Evolutionary conservation across 495 filamentous ascomycete genomes (phyloP).

Genomic region (Talaromyces ruber): DNA sequence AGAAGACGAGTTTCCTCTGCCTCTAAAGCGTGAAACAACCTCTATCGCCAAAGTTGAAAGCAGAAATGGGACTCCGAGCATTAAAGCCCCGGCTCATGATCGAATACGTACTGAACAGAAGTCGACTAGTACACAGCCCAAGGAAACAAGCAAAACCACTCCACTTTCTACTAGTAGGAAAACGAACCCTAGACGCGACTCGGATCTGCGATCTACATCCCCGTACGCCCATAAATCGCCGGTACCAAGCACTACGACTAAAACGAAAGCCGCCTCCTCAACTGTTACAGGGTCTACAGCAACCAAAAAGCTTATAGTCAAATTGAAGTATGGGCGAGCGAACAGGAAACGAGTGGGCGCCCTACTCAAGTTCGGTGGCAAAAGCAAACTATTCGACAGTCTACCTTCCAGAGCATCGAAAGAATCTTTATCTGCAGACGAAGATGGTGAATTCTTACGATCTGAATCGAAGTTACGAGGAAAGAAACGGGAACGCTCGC

Average conservation of each 20-base stretch:
- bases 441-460: conserved; percentile 16
- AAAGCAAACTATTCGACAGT: conserved; percentile 23
- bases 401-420: conserved; percentile 20
- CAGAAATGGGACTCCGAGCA: conserved; percentile 9
- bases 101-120: conserved; percentile 8
- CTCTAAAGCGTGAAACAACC: conserved; percentile 9
- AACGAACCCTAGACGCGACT: background rate
- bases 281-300: background rate
- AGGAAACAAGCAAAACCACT: background rate
- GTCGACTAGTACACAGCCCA: background rate
- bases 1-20: conserved; percentile 13
- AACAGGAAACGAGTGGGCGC: conserved; percentile 36
- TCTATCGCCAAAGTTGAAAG: conserved; percentile 8
- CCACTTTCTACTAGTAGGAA: background rate
- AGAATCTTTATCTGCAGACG: conserved; percentile 12
- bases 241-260: background rate
- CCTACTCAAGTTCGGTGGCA: conserved; percentile 35
- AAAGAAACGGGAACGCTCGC: conserved; percentile 9
- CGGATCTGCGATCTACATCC: background rate
- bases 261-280: background rate
- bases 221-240: conserved; percentile 1
- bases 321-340: conserved; percentile 30
- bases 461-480: conserved; percentile 10
- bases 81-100: conserved; percentile 7
- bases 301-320: conserved; percentile 18